Base-by-base conservation (phyloP, 2,329 filamentous ascomycete genomes). In the Nemania sp. region DNA sequence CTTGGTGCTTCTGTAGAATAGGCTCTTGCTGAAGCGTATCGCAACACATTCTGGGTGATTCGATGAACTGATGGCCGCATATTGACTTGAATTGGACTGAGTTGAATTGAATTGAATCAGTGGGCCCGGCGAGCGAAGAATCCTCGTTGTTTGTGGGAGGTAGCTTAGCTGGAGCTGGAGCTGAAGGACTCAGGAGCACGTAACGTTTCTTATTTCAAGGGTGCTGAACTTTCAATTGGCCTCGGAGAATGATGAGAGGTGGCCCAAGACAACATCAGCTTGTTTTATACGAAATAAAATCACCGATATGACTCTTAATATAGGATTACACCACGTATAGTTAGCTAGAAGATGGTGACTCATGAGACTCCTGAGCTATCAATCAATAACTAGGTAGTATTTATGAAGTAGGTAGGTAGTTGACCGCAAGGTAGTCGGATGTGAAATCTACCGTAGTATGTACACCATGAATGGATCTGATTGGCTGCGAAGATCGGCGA, bases 11-110 rank as follows among this genome's bases (percentile, higher is more conserved):
- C 26, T 59, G 60, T 56, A 51, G 35, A 68, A 67, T 71, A 71
- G 13, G 66, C 62, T 73, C 85, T 85, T 66, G 84, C 84, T 68
- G 85, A 85, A 29, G 80, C 76, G 69, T 85, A 80, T 67, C 78
- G 77, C 64, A 84, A 82, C 26, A 82, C 62, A 70, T 57, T 63
- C 20, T 68, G 57, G 32, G 69, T 38, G 53, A 76, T 53, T 38
- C 71, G 70, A 64, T 72, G 55, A 49, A 71, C 49, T 49, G 76
- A 58, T 22, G 71, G 66, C 26, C 74, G 64, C 76, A 78, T 78
- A 11, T 72, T 75, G 67, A 10, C n/a, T n/a, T n/a, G n/a, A n/a
- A n/a, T n/a, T n/a, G n/a, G n/a, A n/a, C n/a, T n/a, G n/a, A n/a
- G n/a, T n/a, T n/a, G n/a, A n/a, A n/a, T n/a, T n/a, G 24, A 26